phyloP scores from a whole-genome alignment of 495 filamentous ascomycete species.

The Talaromyces stipitatus region DNA sequence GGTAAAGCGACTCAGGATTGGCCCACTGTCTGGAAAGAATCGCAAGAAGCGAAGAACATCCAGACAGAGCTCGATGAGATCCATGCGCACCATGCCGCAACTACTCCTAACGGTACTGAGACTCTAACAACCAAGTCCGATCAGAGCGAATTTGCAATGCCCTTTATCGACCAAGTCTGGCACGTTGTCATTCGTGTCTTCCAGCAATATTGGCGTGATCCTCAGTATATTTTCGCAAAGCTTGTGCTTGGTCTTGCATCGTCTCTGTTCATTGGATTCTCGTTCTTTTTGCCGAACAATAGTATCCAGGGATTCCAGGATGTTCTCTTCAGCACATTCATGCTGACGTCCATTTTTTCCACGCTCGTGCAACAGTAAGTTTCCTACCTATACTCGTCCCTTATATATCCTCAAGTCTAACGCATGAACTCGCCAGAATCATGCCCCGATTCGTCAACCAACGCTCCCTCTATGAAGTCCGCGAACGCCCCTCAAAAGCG shows the following conservation, averaged over 20 bases:
- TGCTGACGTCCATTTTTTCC: conserved; percentile 49
- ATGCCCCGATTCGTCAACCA: conserved; percentile 64
- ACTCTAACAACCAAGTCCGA: conserved; percentile 4
- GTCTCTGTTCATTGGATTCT: conserved; percentile 58
- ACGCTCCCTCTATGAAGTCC: conserved; percentile 59
- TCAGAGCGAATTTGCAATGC: conserved; percentile 42
- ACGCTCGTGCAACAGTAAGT: conserved; percentile 41
- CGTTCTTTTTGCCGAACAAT: conserved; percentile 41
- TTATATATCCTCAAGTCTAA: background rate
- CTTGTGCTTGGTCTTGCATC: conserved; percentile 34
- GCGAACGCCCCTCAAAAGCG: conserved; percentile 60
- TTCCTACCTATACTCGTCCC: background rate
- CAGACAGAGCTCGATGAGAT: conserved; percentile 58
- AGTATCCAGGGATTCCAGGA: conserved; percentile 43
- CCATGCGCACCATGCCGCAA: conserved; percentile 36
- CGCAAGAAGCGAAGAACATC: conserved; percentile 55
- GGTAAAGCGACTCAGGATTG: conserved; percentile 71
- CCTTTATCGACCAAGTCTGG: conserved; percentile 37
- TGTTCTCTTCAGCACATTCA: conserved; percentile 53
- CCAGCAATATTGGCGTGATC: conserved; percentile 39
- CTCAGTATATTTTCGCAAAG: conserved; percentile 30
- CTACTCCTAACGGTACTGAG: conserved; percentile 11
- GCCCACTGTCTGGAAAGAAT: conserved; percentile 71
- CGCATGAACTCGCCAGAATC: conserved; percentile 32
- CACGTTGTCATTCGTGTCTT: conserved; percentile 32